Evolutionary conservation across 2,329 filamentous ascomycete species (phyloP), one percentile per base, ranked within the genome.

Genomic region (Exophiala calicioides): DNA sequence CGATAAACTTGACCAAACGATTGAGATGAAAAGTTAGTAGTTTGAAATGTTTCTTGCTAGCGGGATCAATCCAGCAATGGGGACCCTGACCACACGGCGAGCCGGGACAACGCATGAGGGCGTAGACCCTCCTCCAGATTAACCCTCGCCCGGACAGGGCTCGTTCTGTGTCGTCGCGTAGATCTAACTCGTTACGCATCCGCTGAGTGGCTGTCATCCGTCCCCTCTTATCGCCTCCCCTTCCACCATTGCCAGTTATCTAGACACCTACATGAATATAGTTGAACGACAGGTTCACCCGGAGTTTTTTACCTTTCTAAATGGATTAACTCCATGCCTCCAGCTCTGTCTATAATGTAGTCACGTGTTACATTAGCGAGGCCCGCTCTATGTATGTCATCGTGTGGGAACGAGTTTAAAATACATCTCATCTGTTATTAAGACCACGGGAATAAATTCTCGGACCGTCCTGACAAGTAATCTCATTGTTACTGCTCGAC

Each of bases 11-110:
- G 21, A 67, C 46, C 42, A 68, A 55, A 23, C 32, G 51, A 52
- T 53, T 65, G 8, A 67, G 49, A 45, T 66, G 58, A 39, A 59
- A 55, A 15, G 55, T 60, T 27, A 42, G 58, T 1, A 68, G 59
- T 44, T 53, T 62, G 37, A 66, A 61, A 50, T 69, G 61, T 56
- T 67, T 61, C 60, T 66, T 55, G 47, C 57, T 43, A 21, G 55
- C 13, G 15, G 61, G 60, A 46, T 68, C 61, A 30, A 56, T 50
- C 65, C 59, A 69, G 56, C 60, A 68, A 46, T 67, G 56, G 29
- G 59, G 58, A 34, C 47, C 31, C 32, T 55, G 50, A 32, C 60
- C 33, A 46, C 57, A 68, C 41, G 12, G 24, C n/a, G 52, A 46
- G 9, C 60, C 56, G 38, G 58, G 58, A 39, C 60, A 69, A 18